phyloP scores from a whole-genome alignment of 176 grass and related monocot genomes.

The Aegilops tauschii region DNA sequence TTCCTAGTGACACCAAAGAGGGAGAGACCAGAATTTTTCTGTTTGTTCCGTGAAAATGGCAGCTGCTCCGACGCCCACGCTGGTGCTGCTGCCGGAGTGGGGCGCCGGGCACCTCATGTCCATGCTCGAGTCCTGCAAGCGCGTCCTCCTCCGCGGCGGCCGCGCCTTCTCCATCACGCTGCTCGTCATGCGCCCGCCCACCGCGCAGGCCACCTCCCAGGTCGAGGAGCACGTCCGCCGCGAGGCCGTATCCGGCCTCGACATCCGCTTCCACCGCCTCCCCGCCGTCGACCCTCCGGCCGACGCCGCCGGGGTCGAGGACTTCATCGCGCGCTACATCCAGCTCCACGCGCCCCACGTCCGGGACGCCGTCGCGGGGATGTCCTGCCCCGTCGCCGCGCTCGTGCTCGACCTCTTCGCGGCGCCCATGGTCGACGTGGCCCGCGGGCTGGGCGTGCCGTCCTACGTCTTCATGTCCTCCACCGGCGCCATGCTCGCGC shows the following conservation, averaged over 20 bases:
- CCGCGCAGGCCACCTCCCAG: constrained; percentile 13
- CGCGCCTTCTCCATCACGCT: constrained; percentile 46
- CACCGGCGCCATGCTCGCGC: constrained; percentile 45
- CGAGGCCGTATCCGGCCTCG: constrained; percentile 35
- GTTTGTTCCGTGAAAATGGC: not conserved
- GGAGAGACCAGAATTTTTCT: no score
- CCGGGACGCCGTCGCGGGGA: constrained; percentile 33
- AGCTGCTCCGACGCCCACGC: constrained; percentile 6
- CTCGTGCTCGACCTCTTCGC: constrained; percentile 72
- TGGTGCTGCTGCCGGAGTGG: constrained; percentile 50
- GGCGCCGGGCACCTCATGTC: constrained; percentile 58
- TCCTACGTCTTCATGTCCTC: constrained; percentile 62
- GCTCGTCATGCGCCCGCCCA: constrained; percentile 43
- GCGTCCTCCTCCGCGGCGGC: constrained; percentile 33
- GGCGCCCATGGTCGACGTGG: constrained; percentile 54
- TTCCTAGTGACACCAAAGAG: no score
- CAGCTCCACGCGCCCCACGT: constrained; percentile 42
- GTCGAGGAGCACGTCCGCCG: constrained; percentile 36
- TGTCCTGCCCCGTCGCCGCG: constrained; percentile 40
- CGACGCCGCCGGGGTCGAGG: constrained; percentile 31
- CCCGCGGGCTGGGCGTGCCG: constrained; percentile 48
- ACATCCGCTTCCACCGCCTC: constrained; percentile 50
- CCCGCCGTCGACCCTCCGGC: constrained; percentile 29
- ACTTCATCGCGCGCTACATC: constrained; percentile 51
- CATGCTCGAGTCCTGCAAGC: constrained; percentile 64